Conservation (phyloP, 495 filamentous ascomycete genomes). For the Chlorociboria aeruginascens region DNA sequence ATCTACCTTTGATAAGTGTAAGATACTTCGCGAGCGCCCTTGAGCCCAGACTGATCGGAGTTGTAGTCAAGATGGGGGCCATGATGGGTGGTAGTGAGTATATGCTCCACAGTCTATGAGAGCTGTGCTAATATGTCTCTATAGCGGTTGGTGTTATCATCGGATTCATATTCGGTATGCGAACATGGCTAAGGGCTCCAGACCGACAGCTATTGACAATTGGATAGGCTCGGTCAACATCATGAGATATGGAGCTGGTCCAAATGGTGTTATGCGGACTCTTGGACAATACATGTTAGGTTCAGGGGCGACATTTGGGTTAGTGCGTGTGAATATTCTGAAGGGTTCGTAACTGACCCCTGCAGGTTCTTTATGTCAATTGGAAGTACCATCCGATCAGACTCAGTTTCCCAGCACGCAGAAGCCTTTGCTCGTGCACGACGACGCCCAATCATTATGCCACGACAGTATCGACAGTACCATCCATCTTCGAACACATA, state of each 20-base stretch:
- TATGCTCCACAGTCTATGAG: neutral
- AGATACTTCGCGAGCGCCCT: constrained; percentile 14
- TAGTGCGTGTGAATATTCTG: neutral
- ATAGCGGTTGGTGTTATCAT: constrained; percentile 89
- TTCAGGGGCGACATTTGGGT: constrained; percentile 97
- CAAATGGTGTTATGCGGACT: constrained; percentile 85
- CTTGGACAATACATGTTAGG: constrained; percentile 95
- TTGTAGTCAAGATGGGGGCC: constrained; percentile 87
- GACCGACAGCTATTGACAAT: constrained; percentile 6
- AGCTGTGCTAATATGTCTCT: constrained; percentile 10
- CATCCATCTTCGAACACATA: constrained; percentile 14
- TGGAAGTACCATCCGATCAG: constrained; percentile 84
- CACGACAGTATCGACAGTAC: constrained; percentile 31
- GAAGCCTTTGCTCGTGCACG: constrained; percentile 51
- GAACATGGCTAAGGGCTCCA: neutral
- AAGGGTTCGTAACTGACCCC: neutral
- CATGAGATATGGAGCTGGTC: constrained; percentile 83
- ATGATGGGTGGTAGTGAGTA: constrained; percentile 94
- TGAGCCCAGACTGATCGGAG: constrained; percentile 18
- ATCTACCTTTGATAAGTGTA: constrained; percentile 89
- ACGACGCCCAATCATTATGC: constrained; percentile 50
- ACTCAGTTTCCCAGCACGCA: constrained; percentile 41
- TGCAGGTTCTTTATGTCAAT: constrained; percentile 97
- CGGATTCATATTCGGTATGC: constrained; percentile 89
- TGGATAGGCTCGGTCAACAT: constrained; percentile 75